Conservation (phyloP, 208 protist species). For the Balamuthia mandrillaris region DNA sequence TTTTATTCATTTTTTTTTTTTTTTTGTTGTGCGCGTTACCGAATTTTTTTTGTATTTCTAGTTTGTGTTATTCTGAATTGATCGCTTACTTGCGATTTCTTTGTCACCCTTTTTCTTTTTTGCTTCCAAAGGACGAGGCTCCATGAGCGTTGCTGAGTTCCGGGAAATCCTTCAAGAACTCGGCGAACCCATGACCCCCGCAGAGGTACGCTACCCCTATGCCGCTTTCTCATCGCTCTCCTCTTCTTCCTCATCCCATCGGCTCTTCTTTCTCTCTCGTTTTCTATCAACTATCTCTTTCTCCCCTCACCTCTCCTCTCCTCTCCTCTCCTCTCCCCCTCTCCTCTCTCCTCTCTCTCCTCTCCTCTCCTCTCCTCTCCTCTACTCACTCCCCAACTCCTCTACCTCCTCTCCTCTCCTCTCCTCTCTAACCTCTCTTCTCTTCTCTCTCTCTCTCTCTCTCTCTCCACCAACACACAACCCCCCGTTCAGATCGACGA, state of each 20-base stretch:
- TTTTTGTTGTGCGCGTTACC: too few species aligned
- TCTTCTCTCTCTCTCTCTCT: not conserved
- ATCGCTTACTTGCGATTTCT: too few species aligned
- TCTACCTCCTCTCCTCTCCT: not conserved
- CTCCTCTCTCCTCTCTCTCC: not conserved
- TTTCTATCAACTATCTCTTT: slow-evolving; percentile 42
- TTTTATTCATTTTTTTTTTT: too few species aligned
- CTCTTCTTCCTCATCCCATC: too few species aligned
- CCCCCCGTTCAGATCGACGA: slow-evolving; percentile 56
- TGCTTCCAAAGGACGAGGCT: not conserved
- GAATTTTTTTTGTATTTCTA: too few species aligned
- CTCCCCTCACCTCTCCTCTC: too few species aligned
- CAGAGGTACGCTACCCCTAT: slow-evolving; percentile 66
- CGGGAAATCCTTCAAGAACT: slow-evolving; percentile 80
- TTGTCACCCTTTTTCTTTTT: not conserved
- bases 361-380: not conserved
- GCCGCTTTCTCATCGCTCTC: too few species aligned
- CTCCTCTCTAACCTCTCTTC: not conserved
- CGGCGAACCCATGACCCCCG: slow-evolving; percentile 78
- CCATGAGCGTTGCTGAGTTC: slow-evolving; percentile 76
- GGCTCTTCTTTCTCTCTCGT: slow-evolving; percentile 51
- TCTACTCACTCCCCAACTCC: not conserved
- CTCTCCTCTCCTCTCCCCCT: too few species aligned
- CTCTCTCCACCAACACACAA: not conserved
- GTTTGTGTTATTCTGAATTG: too few species aligned